These are phyloP conservation scores for Sphagnum tenellum DNA, from an alignment of 225 moss, liverwort and hornwort genomes.

Conservation along the genomic window DNA sequence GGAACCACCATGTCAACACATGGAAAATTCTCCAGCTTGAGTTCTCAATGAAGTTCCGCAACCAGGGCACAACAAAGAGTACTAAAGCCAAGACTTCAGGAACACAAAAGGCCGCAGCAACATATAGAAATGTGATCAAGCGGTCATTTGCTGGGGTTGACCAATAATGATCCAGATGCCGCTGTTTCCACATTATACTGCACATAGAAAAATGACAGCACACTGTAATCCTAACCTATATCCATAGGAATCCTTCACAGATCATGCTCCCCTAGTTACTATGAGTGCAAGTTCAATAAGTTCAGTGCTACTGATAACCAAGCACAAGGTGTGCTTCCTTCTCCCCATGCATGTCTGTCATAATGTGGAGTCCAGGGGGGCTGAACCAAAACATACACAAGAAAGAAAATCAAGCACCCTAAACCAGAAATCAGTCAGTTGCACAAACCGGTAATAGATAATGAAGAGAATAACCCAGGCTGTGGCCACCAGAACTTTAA, in stretches of 20 bases:
- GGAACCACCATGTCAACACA: slow-evolving; percentile 90
- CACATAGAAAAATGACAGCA: not conserved
- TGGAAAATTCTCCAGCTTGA: slow-evolving; percentile 73
- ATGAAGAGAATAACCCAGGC: slow-evolving; percentile 71
- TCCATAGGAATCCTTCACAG: too few species aligned
- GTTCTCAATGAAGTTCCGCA: slow-evolving; percentile 76
- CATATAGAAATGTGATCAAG: slow-evolving; percentile 56
- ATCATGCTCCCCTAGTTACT: too few species aligned
- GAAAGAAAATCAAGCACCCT: too few species aligned
- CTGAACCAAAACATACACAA: too few species aligned
- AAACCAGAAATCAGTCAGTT: too few species aligned
- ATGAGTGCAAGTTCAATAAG: too few species aligned
- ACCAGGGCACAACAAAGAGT: slow-evolving; percentile 79
- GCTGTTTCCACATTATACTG: slow-evolving; percentile 78
- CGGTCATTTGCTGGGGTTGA: slow-evolving; percentile 44
- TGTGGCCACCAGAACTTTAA: slow-evolving; percentile 62
- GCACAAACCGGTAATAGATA: slow-evolving; percentile 57
- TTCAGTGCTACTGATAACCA: too few species aligned
- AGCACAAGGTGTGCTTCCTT: too few species aligned
- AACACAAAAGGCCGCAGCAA: slow-evolving; percentile 49
- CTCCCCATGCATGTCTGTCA: too few species aligned
- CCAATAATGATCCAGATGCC: slow-evolving; percentile 62
- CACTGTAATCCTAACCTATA: too few species aligned
- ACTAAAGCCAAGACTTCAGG: slow-evolving; percentile 79
- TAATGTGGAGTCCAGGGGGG: too few species aligned